Percentiles rank a stretch among this genome's conserved stretches.
These are phyloP conservation scores for Paracoccidioides lutzii DNA, from an alignment of 2,329 filamentous ascomycete species.

Conservation along the genomic window DNA sequence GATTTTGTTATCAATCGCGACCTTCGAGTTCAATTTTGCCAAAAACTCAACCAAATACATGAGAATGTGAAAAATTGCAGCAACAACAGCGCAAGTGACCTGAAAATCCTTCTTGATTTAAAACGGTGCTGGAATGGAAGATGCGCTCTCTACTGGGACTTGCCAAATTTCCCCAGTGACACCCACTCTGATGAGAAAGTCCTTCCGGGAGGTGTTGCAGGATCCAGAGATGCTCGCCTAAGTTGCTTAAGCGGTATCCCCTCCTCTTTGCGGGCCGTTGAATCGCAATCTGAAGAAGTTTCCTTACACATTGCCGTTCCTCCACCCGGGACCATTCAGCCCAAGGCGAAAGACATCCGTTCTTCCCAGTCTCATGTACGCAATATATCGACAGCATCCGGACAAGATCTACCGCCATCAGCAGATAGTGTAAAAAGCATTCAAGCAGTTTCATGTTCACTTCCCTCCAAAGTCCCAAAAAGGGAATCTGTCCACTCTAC, in stretches of 20 bases:
- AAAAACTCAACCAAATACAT: slow-evolving; percentile 57
- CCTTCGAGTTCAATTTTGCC: slow-evolving; percentile 66
- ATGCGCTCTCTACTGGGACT: slow-evolving; percentile 82
- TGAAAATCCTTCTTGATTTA: slow-evolving; percentile 84
- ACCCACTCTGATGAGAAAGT: slow-evolving; percentile 55
- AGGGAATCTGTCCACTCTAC: slow-evolving; percentile 18
- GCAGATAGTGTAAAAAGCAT: slow-evolving; percentile 39
- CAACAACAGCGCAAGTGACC: slow-evolving; percentile 45
- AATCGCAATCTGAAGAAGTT: slow-evolving; percentile 4
- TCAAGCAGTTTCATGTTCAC: slow-evolving; percentile 47
- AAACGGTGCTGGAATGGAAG: slow-evolving; percentile 96
- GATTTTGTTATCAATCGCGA: slow-evolving; percentile 72
- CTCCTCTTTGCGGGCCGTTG: slow-evolving; percentile 8
- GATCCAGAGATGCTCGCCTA: slow-evolving; percentile 40
- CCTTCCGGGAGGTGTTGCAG: slow-evolving; percentile 59
- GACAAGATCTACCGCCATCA: slow-evolving; percentile 25
- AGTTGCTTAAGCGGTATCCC: slow-evolving; percentile 26
- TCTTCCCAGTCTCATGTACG: slow-evolving; percentile 18
- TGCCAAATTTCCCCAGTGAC: slow-evolving; percentile 50
- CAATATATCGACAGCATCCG: slow-evolving; percentile 25
- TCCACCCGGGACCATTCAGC: slow-evolving; percentile 12
- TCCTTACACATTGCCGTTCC: slow-evolving; percentile 9
- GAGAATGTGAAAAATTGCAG: slow-evolving; percentile 38
- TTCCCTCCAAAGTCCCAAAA: slow-evolving; percentile 38
- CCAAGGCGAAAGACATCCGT: slow-evolving; percentile 5